Percentiles rank a stretch among this genome's conserved stretches.
Evolutionary conservation across 257 asterid genomes (phyloP).

Genomic region (Oldenlandia corymbosa): DNA sequence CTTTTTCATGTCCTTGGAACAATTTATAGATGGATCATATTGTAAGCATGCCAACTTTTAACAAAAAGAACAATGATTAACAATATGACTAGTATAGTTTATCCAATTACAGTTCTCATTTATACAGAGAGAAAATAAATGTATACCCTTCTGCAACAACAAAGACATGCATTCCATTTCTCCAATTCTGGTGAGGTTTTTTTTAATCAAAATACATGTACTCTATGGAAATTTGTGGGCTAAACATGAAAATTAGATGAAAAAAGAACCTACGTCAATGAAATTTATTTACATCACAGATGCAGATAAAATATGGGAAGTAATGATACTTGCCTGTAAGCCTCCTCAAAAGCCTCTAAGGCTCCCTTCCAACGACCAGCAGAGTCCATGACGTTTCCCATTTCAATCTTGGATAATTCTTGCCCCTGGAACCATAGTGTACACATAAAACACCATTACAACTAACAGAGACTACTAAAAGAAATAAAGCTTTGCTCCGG

Average conservation of each 20-base stretch:
- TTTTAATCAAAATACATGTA: too few species aligned
- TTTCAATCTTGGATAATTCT: slow-evolving; percentile 75
- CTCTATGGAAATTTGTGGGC: background rate
- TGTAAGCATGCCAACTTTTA: background rate
- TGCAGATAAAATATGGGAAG: background rate
- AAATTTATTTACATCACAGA: background rate
- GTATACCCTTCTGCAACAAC: background rate
- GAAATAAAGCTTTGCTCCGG: background rate
- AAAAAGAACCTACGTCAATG: too few species aligned
- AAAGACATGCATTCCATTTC: background rate
- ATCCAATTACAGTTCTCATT: too few species aligned
- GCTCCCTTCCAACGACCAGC: slow-evolving; percentile 51
- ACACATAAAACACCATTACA: background rate
- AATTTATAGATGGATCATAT: background rate
- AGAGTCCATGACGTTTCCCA: slow-evolving; percentile 73
- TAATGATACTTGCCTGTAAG: slow-evolving; percentile 51
- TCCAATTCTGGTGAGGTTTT: background rate
- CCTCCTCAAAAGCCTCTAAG: slow-evolving; percentile 69
- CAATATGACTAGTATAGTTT: background rate
- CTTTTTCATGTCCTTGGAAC: too few species aligned
- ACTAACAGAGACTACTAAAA: background rate
- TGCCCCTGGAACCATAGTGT: slow-evolving; percentile 63
- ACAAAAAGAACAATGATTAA: background rate
- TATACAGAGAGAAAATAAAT: background rate
- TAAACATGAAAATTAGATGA: background rate